phyloP scores from a whole-genome alignment of 2,329 filamentous ascomycete species.

The Apiospora aurea region DNA sequence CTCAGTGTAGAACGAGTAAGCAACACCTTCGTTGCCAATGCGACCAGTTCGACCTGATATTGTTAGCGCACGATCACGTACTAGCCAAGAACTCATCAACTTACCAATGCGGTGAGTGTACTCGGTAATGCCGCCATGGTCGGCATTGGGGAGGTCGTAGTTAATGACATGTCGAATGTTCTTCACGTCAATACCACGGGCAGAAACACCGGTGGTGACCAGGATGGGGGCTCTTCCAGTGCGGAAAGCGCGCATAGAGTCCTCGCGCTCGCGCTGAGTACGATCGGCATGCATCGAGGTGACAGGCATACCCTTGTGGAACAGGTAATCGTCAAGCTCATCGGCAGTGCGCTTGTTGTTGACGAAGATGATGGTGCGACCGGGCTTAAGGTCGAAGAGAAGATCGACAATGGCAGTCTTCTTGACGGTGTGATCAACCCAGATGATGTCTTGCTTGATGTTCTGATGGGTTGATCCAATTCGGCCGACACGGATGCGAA shows the following conservation, averaged over 20 bases:
- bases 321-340: slow-evolving; percentile 86
- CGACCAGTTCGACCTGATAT: slow-evolving; percentile 83
- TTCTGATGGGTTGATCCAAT: slow-evolving; percentile 83
- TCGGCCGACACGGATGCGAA: slow-evolving; percentile 86
- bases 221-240: slow-evolving; percentile 78
- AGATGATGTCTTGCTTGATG: slow-evolving; percentile 80
- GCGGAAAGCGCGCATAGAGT: slow-evolving; percentile 87
- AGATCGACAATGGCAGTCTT: slow-evolving; percentile 75
- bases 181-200: slow-evolving; percentile 87
- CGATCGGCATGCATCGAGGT: slow-evolving; percentile 90
- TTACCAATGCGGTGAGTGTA: slow-evolving; percentile 94
- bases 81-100: slow-evolving; percentile 34
- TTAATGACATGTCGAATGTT: slow-evolving; percentile 94
- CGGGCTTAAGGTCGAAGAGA: slow-evolving; percentile 72
- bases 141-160: slow-evolving; percentile 79
- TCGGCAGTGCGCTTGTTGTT: slow-evolving; percentile 83
- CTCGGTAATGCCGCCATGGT: slow-evolving; percentile 88
- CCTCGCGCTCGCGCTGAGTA: slow-evolving; percentile 90
- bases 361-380: slow-evolving; percentile 88
- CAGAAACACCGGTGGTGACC: slow-evolving; percentile 84
- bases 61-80: slow-evolving; percentile 14
- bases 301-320: slow-evolving; percentile 78
- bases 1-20: slow-evolving; percentile 89
- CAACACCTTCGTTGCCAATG: slow-evolving; percentile 85
- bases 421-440: slow-evolving; percentile 71